Percentiles rank a stretch among this genome's conserved stretches.
These are phyloP conservation scores for Calocybe indica DNA, from an alignment of 768 basidiomycete species.

Conservation along the genomic window DNA sequence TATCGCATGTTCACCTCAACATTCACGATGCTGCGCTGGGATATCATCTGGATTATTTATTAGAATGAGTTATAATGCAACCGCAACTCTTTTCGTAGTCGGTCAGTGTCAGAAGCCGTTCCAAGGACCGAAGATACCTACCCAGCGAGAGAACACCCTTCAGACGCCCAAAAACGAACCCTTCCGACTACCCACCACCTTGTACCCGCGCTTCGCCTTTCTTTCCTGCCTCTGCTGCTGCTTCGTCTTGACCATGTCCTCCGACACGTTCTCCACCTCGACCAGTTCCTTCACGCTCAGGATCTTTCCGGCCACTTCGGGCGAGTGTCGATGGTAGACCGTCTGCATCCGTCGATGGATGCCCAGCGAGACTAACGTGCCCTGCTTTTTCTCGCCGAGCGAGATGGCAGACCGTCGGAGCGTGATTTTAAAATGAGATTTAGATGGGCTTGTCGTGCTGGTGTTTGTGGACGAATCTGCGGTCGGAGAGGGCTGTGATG, in stretches of 20 bases:
- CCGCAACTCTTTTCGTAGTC: no score
- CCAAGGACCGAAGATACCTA: no score
- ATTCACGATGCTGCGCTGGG: no score
- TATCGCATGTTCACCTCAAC: no score
- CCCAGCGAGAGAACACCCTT: no score
- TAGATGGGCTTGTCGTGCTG: conserved; percentile 9
- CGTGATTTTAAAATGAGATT: conserved; percentile 86
- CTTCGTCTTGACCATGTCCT: conserved; percentile 60
- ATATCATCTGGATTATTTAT: no score
- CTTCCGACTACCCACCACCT: conserved; percentile 37
- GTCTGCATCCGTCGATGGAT: conserved; percentile 80
- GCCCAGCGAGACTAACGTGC: conserved; percentile 77
- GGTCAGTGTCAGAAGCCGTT: no score
- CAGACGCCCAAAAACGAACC: no score
- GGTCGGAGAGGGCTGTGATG: no score
- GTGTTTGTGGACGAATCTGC: no score
- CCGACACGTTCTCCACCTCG: conserved; percentile 79
- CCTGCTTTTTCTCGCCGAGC: conserved; percentile 63
- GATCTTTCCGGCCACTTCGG: conserved; percentile 81
- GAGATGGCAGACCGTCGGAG: conserved; percentile 84
- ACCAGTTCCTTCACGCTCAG: conserved; percentile 86
- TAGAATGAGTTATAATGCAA: no score
- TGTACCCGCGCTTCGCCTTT: conserved; percentile 63
- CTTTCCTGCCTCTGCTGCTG: conserved; percentile 62
- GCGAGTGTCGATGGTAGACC: conserved; percentile 71